These are phyloP conservation scores for Huntiella bhutanensis DNA, from an alignment of 2,329 filamentous ascomycete genomes.

Conservation along the genomic window DNA sequence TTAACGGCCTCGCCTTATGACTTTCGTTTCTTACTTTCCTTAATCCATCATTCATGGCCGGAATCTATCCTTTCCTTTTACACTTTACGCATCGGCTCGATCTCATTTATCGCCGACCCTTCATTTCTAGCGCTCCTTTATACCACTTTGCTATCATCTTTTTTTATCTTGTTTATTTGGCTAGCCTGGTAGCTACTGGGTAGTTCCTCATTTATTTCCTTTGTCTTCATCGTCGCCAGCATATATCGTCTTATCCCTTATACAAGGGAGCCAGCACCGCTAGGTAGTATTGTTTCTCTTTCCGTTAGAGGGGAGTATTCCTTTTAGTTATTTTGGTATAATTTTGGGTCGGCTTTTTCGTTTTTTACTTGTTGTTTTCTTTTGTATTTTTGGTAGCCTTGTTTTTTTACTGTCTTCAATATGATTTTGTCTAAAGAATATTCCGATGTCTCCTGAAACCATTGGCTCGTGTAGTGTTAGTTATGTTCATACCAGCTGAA, in stretches of 20 bases:
- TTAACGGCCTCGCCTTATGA: background rate
- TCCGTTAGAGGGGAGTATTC: too few relatives aligned
- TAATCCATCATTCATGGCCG: background rate
- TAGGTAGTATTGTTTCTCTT: background rate
- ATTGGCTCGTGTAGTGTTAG: too few relatives aligned
- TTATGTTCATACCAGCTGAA: too few relatives aligned
- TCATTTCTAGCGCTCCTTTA: background rate
- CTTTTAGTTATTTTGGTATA: background rate
- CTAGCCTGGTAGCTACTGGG: too few relatives aligned
- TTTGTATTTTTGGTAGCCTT: background rate
- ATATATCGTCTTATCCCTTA: background rate
- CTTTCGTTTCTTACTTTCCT: slow-evolving; percentile 1
- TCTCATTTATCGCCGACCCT: background rate
- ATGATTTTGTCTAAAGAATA: too few relatives aligned
- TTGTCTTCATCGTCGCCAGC: background rate
- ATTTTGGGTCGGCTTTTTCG: background rate
- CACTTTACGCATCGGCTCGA: background rate
- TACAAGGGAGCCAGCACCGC: too few relatives aligned
- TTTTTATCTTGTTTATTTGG: too few relatives aligned
- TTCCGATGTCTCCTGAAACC: too few relatives aligned
- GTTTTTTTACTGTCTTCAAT: background rate
- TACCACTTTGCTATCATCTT: too few relatives aligned
- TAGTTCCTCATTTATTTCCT: background rate
- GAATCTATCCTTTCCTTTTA: background rate
- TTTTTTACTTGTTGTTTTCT: background rate